Percentiles rank a stretch among this genome's conserved stretches.
Evolutionary conservation across 2,329 filamentous ascomycete genomes (phyloP).

Genomic region (Fusarium citri): DNA sequence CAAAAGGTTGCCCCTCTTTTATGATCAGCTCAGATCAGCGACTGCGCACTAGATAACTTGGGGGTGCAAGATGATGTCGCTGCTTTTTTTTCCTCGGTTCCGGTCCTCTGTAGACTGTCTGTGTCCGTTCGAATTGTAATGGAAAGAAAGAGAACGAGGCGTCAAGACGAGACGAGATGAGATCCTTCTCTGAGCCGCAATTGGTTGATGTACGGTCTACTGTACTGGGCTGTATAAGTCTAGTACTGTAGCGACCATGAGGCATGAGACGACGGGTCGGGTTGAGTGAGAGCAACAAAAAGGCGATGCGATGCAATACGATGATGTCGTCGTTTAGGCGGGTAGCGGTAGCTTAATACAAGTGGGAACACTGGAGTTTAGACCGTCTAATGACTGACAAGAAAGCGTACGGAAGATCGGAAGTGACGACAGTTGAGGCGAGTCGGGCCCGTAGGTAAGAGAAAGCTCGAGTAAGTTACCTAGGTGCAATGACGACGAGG

Average conservation of each 20-base stretch:
- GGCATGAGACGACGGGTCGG: constrained; percentile 14
- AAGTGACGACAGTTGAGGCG: constrained; percentile 5
- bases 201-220: constrained; percentile 37
- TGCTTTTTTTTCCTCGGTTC: constrained; percentile 19
- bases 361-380: constrained; percentile 4
- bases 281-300: constrained; percentile 18
- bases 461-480: neutral
- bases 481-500: neutral
- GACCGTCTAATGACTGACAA: neutral
- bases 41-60: constrained; percentile 17
- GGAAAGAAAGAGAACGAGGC: constrained; percentile 9
- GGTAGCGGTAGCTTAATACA: neutral
- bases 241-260: constrained; percentile 1
- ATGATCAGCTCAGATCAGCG: constrained; percentile 37
- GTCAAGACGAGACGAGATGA: constrained; percentile 9
- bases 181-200: constrained; percentile 16
- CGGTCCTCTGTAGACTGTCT: constrained; percentile 16
- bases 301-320: constrained; percentile 18
- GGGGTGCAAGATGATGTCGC: constrained; percentile 13
- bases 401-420: neutral
- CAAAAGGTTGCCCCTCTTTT: constrained; percentile 39
- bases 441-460: neutral
- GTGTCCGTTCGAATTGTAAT: constrained; percentile 14
- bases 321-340: constrained; percentile 25
- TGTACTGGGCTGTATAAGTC: constrained; percentile 3